Evolutionary conservation across 371 early-diverging fungal species (phyloP).

Genomic region (Choanephora cucurbitarum): DNA sequence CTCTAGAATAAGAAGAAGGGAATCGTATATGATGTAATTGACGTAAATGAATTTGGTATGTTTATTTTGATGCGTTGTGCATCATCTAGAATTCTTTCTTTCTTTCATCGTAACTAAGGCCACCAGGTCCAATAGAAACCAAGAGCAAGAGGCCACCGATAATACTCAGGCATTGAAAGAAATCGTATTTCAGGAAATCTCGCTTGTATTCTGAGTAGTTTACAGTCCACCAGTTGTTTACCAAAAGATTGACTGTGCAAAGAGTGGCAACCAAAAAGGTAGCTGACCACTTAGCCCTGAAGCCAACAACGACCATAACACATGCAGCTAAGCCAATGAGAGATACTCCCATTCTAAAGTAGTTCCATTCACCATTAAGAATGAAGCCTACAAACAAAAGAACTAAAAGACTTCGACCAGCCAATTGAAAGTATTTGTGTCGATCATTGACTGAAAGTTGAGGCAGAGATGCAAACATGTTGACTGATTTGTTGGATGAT

Average conservation of each 20-base stretch:
- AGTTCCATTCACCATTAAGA: constrained; percentile 77
- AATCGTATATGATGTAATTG: neutral
- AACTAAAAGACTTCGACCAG: constrained; percentile 87
- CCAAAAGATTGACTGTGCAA: constrained; percentile 79
- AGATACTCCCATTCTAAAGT: constrained; percentile 67
- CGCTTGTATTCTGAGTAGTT: constrained; percentile 70
- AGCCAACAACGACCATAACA: constrained; percentile 90
- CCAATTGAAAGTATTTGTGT: constrained; percentile 76
- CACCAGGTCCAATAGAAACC: constrained; percentile 90
- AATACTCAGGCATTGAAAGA: constrained; percentile 96
- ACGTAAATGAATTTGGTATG: neutral
- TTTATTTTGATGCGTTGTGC: neutral
- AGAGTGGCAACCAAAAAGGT: constrained; percentile 83
- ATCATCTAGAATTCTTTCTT: constrained; percentile 61
- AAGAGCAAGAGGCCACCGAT: constrained; percentile 91
- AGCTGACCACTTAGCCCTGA: constrained; percentile 95
- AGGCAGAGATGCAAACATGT: constrained; percentile 81
- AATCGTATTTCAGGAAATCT: constrained; percentile 95
- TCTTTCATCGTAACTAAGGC: constrained; percentile 91
- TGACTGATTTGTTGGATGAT: constrained; percentile 11
- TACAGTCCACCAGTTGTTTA: constrained; percentile 95
- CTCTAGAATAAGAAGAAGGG: too few species aligned
- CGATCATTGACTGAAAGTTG: constrained; percentile 73
- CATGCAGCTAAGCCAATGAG: constrained; percentile 79
- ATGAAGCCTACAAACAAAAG: constrained; percentile 86